Evolutionary conservation across 768 basidiomycete species (phyloP).

Genomic region (Ramaria rubella): DNA sequence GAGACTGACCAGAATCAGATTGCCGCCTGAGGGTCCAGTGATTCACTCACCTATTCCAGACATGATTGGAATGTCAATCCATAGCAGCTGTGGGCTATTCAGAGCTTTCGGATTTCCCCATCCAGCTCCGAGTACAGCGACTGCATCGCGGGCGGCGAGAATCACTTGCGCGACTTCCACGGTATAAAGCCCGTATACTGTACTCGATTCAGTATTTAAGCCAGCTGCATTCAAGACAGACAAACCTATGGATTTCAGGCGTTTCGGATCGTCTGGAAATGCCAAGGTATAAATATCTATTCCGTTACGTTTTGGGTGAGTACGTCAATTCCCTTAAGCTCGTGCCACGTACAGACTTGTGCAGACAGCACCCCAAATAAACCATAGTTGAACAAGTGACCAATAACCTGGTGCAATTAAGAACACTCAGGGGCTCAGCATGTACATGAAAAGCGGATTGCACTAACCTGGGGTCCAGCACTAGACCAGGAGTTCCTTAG

Average conservation of each 20-base stretch:
- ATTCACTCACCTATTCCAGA: constrained; percentile 17
- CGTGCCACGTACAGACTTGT: neutral
- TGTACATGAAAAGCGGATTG: neutral
- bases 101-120: constrained; percentile 24
- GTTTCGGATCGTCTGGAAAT: neutral
- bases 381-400: neutral
- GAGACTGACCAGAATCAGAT: too few relatives aligned
- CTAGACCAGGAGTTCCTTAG: neutral
- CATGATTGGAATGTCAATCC: constrained; percentile 24
- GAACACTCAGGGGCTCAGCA: neutral
- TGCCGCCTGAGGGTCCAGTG: neutral
- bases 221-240: neutral
- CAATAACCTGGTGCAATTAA: neutral
- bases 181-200: constrained; percentile 23
- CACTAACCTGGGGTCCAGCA: neutral
- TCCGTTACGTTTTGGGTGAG: neutral
- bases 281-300: neutral
- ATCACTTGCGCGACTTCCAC: constrained; percentile 21
- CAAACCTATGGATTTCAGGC: neutral
- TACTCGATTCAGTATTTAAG: too few relatives aligned
- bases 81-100: constrained; percentile 17
- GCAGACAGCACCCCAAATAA: neutral
- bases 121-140: constrained; percentile 23
- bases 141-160: constrained; percentile 22
- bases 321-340: neutral